Conservation (phyloP, 2,329 filamentous ascomycete genomes). For the Alternaria novae-zelandiae region DNA sequence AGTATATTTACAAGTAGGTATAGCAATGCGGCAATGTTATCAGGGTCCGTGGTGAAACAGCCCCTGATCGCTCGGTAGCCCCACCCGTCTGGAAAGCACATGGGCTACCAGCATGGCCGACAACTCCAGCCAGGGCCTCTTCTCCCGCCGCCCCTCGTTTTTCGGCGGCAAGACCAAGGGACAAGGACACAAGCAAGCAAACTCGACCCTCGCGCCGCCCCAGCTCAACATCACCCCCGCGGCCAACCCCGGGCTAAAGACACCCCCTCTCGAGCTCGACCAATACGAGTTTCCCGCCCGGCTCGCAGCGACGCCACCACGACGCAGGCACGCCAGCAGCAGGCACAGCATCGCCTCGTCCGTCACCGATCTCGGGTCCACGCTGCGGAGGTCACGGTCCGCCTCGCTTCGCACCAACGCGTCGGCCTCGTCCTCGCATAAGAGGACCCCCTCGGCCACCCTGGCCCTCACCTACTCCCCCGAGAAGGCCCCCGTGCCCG, state of each 20-base stretch:
- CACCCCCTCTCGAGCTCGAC: constrained; percentile 19
- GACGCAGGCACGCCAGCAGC: constrained; percentile 34
- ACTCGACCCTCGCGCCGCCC: constrained; percentile 5
- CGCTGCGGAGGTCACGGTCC: constrained; percentile 48
- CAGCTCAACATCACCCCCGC: constrained; percentile 12
- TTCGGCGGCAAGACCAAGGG: constrained; percentile 31
- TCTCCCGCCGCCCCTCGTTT: constrained; percentile 41
- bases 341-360: constrained; percentile 45
- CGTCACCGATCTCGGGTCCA: constrained; percentile 48
- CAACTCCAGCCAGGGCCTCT: constrained; percentile 29
- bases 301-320: constrained; percentile 32
- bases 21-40: neutral
- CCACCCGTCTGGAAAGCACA: constrained; percentile 6
- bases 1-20: neutral
- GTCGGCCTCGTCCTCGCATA: constrained; percentile 43
- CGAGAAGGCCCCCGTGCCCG: constrained; percentile 37
- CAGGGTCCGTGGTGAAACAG: constrained; percentile 15
- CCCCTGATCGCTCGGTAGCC: constrained; percentile 22
- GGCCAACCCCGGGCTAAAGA: constrained; percentile 2
- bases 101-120: constrained; percentile 23
- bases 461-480: constrained; percentile 46
- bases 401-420: constrained; percentile 52
- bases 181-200: constrained; percentile 15
- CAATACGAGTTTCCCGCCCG: constrained; percentile 29
- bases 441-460: constrained; percentile 43